Base-by-base conservation (phyloP, 257 asterid genomes). In the Solanum stenotomum region DNA sequence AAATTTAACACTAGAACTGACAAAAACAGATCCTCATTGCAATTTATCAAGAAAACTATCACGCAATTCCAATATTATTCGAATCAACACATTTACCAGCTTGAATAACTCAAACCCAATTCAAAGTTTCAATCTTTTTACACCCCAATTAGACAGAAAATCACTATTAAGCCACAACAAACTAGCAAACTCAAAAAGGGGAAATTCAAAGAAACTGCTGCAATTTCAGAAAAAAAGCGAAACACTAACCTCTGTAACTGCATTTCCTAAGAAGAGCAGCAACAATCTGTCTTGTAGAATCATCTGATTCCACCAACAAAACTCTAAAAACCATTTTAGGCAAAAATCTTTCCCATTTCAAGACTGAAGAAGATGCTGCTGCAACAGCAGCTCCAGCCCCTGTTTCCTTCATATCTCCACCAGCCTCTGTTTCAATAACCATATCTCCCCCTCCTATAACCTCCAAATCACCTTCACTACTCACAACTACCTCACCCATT, bases 211-310 rank as follows among this genome's bases (percentile, higher is more conserved):
- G 38, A 44, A 79, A 79, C 16, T 27, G 4, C 5, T 15, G 67
- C 18, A 12, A 79, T 27, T 44, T 44, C 67, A 16, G 31, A 71
- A 31, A 70, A 29, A n/a, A 29, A 12, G 49, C 49, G 25, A 13
- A 71, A 29, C 84, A 87, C 93, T 5, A 88, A 97, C 99, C 99
- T 96, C 81, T 95, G 90, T 95, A 97, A 90, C 94, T 93, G 93
- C 99, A 97, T 97, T 94, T 97, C 90, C 98, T 93, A 90, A 97
- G 98, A 89, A 97, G 99, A 33, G 98, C 98, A 46, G 98, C 87
- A 65, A 97, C 96, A 91, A 97, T 96, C 91, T 97, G 99, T 91
- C 99, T 86, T 10, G 99, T 97, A 8, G 99, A 97, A 88, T 95
- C 99, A 89, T 97, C 99, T 37, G 98, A 92, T 91, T 97, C 99